Base-by-base conservation (phyloP, 768 basidiomycete genomes). In the Boletus rubescentipes region DNA sequence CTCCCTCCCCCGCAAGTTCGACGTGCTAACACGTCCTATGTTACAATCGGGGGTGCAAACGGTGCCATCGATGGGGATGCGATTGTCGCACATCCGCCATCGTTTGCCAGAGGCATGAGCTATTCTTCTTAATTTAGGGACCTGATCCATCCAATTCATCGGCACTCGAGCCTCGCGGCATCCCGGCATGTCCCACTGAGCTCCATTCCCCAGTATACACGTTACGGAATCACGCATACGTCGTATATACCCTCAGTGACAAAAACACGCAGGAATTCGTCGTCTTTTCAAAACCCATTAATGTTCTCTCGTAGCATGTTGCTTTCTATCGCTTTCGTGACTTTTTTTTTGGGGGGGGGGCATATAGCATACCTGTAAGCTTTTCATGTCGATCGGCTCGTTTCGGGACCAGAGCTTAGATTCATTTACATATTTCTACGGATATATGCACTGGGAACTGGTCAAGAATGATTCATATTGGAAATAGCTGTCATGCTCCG, bases 1-100 rank as follows among this genome's bases (percentile, higher is more conserved):
- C 37, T 44, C 0, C 55, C 69, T 12, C 53, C 43, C 4, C 60
- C 63, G 9, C 66, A 70, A 5, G 60, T 64, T 30, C 61, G 68
- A 7, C 68, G 68, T n/a, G 62, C 68, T 1, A 69, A 62, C 16
- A 70, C 68, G 6, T 70, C 68, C 26, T 62, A 62, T 37, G 52
- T 42, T 9, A 38, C 63, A 0, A 7, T 53, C 14, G 55, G 43
- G 16, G 39, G 3, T 10, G 53, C 29, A 23, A 39, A 34, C 23
- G 46, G 23, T 5, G 20, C 29, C 32, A 15, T 32, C 18, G 59
- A 63, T 1, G 35, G 43, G 11, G 53, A 51, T 7, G 32, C 12
- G 15, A 32, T 53, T 11, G 21, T 39, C 14, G 45, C 51, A 11
- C 53, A 54, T 34, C 20, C 52, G 10, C 57, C 65, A 18, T 18